Conservation (phyloP, 768 basidiomycete genomes). For the Chalciporus chontae region DNA sequence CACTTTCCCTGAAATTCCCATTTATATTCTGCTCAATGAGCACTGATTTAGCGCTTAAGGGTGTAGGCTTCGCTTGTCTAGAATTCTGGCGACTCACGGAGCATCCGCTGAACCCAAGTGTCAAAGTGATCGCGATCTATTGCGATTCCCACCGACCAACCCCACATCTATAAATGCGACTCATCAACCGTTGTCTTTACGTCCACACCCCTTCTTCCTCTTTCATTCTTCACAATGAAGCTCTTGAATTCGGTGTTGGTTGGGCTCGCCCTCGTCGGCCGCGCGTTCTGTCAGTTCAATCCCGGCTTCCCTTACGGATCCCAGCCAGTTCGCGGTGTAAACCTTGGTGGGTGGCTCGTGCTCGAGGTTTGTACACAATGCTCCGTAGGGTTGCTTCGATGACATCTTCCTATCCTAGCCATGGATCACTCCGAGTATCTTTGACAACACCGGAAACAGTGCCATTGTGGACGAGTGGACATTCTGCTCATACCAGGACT, state of each 20-base stretch:
- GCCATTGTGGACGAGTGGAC: slow-evolving; percentile 77
- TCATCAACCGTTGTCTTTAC: neutral
- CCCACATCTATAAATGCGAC: slow-evolving; percentile 17
- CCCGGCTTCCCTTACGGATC: slow-evolving; percentile 72
- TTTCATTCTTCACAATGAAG: slow-evolving; percentile 31
- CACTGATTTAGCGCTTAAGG: too few relatives aligned
- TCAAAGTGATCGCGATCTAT: neutral
- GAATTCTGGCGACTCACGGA: neutral
- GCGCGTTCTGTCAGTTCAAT: slow-evolving; percentile 31
- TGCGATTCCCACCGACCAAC: neutral
- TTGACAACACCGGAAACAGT: slow-evolving; percentile 50
- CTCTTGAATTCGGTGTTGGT: slow-evolving; percentile 21
- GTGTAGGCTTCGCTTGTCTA: too few relatives aligned
- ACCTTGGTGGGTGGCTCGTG: slow-evolving; percentile 68
- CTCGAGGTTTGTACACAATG: slow-evolving; percentile 38
- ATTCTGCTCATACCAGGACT: slow-evolving; percentile 61
- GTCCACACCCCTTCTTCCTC: slow-evolving; percentile 60
- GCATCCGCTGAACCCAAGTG: neutral
- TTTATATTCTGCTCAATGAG: too few relatives aligned
- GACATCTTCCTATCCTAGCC: slow-evolving; percentile 51
- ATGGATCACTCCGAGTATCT: slow-evolving; percentile 78
- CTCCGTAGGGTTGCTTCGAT: slow-evolving; percentile 12
- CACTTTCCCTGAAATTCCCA: too few relatives aligned
- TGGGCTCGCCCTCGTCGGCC: slow-evolving; percentile 25
- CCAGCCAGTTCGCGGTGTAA: slow-evolving; percentile 76